Evolutionary conservation across 2,329 filamentous ascomycete species (phyloP).

Genomic region (Hyphodiscus sp.): DNA sequence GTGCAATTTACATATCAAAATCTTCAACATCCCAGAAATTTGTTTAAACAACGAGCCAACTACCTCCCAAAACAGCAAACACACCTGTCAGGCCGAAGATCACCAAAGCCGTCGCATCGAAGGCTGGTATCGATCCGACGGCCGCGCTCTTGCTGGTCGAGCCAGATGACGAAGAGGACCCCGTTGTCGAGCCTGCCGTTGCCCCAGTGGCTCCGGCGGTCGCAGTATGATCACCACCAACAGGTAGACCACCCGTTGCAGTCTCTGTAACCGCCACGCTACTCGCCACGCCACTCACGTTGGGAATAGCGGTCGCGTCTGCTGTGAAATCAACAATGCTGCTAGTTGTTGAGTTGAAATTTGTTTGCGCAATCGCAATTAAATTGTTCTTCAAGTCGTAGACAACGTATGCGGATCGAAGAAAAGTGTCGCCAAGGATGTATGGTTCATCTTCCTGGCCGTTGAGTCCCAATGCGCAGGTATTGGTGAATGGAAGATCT

Average conservation of each 20-base stretch:
- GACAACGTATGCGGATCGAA: conserved; percentile 47
- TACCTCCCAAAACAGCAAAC: conserved; percentile 6
- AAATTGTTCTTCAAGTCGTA: conserved; percentile 45
- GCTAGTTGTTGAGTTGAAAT: conserved; percentile 32
- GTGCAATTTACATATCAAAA: not conserved
- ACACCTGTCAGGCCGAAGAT: conserved; percentile 4
- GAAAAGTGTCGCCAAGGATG: conserved; percentile 44
- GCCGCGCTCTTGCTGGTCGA: conserved; percentile 3
- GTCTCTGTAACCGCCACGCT: conserved; percentile 1
- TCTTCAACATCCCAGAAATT: not conserved
- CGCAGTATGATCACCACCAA: not conserved
- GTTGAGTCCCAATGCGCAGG: conserved; percentile 48
- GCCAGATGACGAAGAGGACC: not conserved
- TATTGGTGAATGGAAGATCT: conserved; percentile 24
- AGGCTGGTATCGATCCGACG: not conserved
- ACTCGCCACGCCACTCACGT: conserved; percentile 15
- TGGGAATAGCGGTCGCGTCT: conserved; percentile 14
- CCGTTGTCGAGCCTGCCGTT: not conserved
- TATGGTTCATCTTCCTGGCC: conserved; percentile 2
- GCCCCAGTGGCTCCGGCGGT: not conserved
- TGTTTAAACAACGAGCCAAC: not conserved
- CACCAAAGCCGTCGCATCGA: conserved; percentile 2
- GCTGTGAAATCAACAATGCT: conserved; percentile 19
- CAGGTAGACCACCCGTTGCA: conserved; percentile 1
- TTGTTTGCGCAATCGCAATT: conserved; percentile 42